Base-by-base conservation (phyloP, 805 yeast genomes). In the Kodamaea jinghongensis region DNA sequence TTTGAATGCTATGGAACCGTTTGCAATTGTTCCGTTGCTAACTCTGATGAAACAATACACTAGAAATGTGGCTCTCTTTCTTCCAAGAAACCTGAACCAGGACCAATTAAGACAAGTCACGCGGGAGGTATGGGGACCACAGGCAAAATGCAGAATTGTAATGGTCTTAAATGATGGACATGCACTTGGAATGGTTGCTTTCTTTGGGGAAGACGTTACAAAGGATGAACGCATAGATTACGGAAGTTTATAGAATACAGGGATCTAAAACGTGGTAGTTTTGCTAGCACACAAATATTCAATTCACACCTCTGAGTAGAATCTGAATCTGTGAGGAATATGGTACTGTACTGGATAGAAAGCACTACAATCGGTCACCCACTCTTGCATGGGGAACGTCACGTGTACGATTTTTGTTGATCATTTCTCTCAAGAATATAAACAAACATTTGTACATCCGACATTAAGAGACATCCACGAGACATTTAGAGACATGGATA, bases 21-120 rank as follows among this genome's bases (percentile, higher is more conserved):
- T 80, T 31, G 61, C 69, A 2, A 45, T 83, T 7, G 64, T 68
- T 14, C 57, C 61, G 22, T 54, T 83, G 6, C 56, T 82, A 17
- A 34, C 36, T n/a, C 71, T 70, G 14, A 58, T 79, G 43, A 49
- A 62, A 23, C 54, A 55, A 27, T 60, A 77, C 7, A 52, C 78
- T 2, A 46, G 58, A 1, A 75, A 78, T 46, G 73, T 82, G 22
- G 79, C 77, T 6, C 56, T 83, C 3, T 83, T 81, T 51, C 63
- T 84, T 14, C 93, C 93, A 1, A 66, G 79, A 45, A 80, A 78
- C 48, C 73, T 77, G 38, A 67, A 78, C 49, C 49, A 79, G 16
- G 61, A 62, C 23, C 87, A 82, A 48, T 51, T 84, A 6, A 53
- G 75, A 1, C 50, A 55, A 10, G 65, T 77, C 1, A 76, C 85